phyloP scores from a whole-genome alignment of 176 grass and related monocot genomes.

The Alloteropsis semialata region DNA sequence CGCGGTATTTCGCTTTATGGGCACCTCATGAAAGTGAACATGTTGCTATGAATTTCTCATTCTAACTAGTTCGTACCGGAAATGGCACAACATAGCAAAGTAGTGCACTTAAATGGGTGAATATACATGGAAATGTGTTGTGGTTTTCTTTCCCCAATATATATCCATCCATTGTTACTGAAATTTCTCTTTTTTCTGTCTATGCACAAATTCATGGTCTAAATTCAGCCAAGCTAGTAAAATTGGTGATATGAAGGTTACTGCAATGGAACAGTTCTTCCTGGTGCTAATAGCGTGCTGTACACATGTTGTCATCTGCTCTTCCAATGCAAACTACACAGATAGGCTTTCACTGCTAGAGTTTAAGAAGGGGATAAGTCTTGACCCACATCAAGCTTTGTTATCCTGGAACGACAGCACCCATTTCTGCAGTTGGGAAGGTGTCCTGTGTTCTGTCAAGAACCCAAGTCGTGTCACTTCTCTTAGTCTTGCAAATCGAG shows the following conservation, averaged over 20 bases:
- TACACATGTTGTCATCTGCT: neutral
- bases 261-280: neutral
- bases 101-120: too few species aligned
- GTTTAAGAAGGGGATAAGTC: neutral
- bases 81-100: neutral
- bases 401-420: slow-evolving; percentile 35
- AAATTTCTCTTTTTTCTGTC: neutral
- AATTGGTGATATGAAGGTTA: slow-evolving; percentile 6
- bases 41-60: neutral
- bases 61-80: neutral
- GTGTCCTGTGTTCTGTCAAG: neutral
- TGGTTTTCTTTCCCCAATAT: neutral
- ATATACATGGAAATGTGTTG: neutral
- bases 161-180: neutral
- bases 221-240: neutral
- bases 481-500: neutral
- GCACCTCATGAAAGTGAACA: too few species aligned
- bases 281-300: neutral
- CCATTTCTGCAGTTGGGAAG: slow-evolving; percentile 24
- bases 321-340: neutral
- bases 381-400: slow-evolving; percentile 2
- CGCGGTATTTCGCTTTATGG: too few species aligned
- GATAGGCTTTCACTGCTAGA: neutral
- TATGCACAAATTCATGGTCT: neutral
- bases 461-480: neutral